Conservation (phyloP, 345 rosid species). For the Psidium friedrichsthalianum region DNA sequence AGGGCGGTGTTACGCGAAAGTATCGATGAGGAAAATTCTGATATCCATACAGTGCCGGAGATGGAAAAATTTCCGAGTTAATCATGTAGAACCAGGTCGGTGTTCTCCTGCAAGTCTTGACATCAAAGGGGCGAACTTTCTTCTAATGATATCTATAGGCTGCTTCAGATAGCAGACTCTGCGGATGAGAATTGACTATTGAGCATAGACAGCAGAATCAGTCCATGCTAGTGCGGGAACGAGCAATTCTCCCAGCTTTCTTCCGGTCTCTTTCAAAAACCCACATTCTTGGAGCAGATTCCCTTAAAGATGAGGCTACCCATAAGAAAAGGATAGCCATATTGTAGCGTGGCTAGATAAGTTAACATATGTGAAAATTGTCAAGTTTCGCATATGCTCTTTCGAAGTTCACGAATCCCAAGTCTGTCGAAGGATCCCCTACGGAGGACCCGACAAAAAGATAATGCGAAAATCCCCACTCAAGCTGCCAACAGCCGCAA, state of each 20-base stretch:
- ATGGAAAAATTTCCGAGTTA: too few relatives aligned
- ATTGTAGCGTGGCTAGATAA: background rate
- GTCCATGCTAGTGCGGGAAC: slow-evolving; percentile 25
- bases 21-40: background rate
- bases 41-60: background rate
- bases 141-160: background rate
- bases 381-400: background rate
- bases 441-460: too few relatives aligned
- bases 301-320: background rate
- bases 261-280: slow-evolving; percentile 64
- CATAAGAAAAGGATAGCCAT: background rate
- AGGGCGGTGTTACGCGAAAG: background rate
- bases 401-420: background rate
- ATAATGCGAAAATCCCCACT: background rate
- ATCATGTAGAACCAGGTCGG: too few relatives aligned
- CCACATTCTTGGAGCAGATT: slow-evolving; percentile 18
- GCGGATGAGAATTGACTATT: background rate
- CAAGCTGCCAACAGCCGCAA: background rate
- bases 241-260: slow-evolving; percentile 67
- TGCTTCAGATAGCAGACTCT: background rate
- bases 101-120: background rate
- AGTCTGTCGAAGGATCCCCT: too few relatives aligned
- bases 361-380: background rate
- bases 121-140: background rate
- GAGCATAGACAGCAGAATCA: background rate